Conservation (phyloP, 225 moss, liverwort and hornwort genomes). For the Sphagnum contortum region DNA sequence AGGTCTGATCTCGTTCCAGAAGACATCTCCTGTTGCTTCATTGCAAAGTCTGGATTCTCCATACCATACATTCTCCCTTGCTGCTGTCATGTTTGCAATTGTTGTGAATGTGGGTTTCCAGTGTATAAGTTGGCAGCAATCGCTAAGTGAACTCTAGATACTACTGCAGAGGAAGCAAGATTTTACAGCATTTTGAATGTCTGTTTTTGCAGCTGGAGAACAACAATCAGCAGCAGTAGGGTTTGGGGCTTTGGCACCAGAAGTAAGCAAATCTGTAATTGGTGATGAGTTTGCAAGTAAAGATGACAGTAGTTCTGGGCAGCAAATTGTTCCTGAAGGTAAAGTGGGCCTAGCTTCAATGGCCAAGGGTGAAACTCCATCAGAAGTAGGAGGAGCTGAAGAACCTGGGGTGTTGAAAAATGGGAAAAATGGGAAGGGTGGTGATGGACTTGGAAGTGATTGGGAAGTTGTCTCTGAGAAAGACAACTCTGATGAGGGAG, state of each 20-base stretch:
- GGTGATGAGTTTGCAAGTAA: slow-evolving; percentile 15
- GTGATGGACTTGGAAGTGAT: slow-evolving; percentile 40
- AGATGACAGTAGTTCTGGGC: slow-evolving; percentile 5
- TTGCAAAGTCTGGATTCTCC: too few relatives aligned
- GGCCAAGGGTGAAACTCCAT: slow-evolving; percentile 26
- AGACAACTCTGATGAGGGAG: slow-evolving; percentile 56
- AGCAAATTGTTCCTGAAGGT: slow-evolving; percentile 12
- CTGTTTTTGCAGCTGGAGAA: neutral
- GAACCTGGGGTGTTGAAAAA: neutral
- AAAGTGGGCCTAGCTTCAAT: slow-evolving; percentile 30
- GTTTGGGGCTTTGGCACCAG: slow-evolving; percentile 3
- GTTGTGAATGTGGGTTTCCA: too few relatives aligned
- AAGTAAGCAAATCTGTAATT: slow-evolving; percentile 18
- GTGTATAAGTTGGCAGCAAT: too few relatives aligned
- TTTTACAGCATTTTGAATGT: neutral
- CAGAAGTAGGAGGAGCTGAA: neutral
- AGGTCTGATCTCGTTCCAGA: slow-evolving; percentile 9
- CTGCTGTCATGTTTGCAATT: too few relatives aligned
- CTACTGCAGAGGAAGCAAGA: too few relatives aligned
- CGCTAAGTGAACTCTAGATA: too few relatives aligned
- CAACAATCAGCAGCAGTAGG: too few relatives aligned
- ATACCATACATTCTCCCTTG: too few relatives aligned
- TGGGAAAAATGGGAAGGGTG: slow-evolving; percentile 22
- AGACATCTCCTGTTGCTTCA: too few relatives aligned
- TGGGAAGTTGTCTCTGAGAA: slow-evolving; percentile 92